Conservation (phyloP, 108 stramenopile species). For the Cyclostephanos invisitatus region DNA sequence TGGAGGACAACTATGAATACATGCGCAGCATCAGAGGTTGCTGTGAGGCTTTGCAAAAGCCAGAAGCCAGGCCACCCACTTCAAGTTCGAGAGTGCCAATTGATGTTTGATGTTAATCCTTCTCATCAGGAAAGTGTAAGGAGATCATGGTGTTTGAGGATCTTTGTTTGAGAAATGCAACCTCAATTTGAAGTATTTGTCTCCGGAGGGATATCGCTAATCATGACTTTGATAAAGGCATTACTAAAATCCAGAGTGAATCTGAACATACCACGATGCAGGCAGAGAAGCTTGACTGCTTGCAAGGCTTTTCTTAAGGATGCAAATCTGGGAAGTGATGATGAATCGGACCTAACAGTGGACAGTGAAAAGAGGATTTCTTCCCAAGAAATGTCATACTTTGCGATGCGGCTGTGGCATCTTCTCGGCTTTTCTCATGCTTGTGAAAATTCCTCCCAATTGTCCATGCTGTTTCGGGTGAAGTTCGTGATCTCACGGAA, state of each 20-base stretch:
- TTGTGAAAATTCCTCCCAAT: too few species aligned
- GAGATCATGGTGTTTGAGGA: background rate
- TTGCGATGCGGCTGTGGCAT: too few species aligned
- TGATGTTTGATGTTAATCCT: slow-evolving; percentile 9
- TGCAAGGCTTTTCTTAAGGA: background rate
- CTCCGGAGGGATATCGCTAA: slow-evolving; percentile 6
- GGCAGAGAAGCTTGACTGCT: slow-evolving; percentile 15
- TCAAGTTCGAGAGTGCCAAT: background rate
- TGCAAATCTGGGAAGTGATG: too few species aligned
- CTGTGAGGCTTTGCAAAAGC: slow-evolving; percentile 5
- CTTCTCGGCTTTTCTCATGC: too few species aligned
- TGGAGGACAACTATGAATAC: background rate
- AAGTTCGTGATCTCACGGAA: too few species aligned
- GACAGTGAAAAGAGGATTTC: background rate
- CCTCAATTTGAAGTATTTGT: background rate
- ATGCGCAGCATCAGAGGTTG: background rate
- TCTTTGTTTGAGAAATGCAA: slow-evolving; percentile 3
- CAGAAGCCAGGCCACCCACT: background rate
- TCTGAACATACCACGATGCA: background rate
- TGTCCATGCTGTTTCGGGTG: too few species aligned
- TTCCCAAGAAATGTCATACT: too few species aligned
- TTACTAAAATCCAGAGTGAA: slow-evolving; percentile 8
- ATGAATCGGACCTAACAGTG: background rate
- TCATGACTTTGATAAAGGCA: slow-evolving; percentile 8
- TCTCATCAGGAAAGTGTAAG: background rate